Evolutionary conservation across 148 eudicot species (phyloP).

Genomic region (Diospyros kaki): DNA sequence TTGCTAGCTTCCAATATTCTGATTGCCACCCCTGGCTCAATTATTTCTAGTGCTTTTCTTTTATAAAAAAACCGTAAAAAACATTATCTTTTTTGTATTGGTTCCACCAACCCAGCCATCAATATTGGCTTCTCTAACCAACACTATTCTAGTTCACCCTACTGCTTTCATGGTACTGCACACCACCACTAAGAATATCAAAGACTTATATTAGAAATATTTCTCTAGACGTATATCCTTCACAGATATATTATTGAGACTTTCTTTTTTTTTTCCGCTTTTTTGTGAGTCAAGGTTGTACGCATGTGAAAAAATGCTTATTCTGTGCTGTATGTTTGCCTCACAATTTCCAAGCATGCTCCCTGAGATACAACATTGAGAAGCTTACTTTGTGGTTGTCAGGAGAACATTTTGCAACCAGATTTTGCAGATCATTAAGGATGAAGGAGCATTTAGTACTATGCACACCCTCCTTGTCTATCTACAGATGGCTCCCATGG

Average conservation of each 20-base stretch:
- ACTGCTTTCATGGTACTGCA: too few species aligned
- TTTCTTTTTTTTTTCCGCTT: not conserved
- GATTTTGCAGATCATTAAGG: conserved; percentile 40
- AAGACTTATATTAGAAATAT: too few species aligned
- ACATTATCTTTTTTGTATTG: too few species aligned
- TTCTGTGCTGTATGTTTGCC: not conserved
- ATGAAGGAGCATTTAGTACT: conserved; percentile 53
- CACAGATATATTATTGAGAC: too few species aligned
- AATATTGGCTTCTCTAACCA: not conserved
- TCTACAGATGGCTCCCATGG: conserved; percentile 61
- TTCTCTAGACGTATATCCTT: too few species aligned
- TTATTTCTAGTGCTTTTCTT: too few species aligned
- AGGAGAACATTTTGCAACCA: conserved; percentile 47
- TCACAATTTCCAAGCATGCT: not conserved
- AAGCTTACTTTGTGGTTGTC: conserved; percentile 10
- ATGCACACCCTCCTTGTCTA: conserved; percentile 55
- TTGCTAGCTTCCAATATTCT: too few species aligned
- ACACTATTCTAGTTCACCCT: too few species aligned
- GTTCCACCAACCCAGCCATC: not conserved
- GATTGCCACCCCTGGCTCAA: too few species aligned
- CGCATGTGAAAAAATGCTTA: not conserved
- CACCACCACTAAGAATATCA: too few species aligned
- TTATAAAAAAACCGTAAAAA: too few species aligned
- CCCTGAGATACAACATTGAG: not conserved
- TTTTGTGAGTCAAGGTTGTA: not conserved